Percentiles rank a stretch among this genome's conserved stretches.
Evolutionary conservation across 75 land plant genomes (phyloP).

Genomic region (Sequoiadendron giganteum): DNA sequence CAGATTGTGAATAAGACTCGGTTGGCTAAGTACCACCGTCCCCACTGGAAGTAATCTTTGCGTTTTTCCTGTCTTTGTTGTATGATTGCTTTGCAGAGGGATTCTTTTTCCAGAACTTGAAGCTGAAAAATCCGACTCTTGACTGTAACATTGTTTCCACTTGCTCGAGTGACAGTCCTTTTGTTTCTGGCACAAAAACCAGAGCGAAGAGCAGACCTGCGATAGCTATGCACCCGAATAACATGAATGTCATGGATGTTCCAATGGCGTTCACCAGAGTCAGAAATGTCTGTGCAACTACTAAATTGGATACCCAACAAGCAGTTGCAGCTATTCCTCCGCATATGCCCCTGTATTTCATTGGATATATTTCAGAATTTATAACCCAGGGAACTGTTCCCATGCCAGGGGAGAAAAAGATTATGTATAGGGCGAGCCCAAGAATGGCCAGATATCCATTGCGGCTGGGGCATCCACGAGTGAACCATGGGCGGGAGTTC

Average conservation of each 20-base stretch:
- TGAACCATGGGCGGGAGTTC: slow-evolving; percentile 48
- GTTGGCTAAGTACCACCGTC: too few relatives aligned
- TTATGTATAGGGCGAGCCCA: slow-evolving; percentile 52
- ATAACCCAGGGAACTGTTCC: slow-evolving; percentile 89
- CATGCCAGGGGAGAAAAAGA: slow-evolving; percentile 72
- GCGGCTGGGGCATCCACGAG: slow-evolving; percentile 70
- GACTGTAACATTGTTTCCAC: slow-evolving; percentile 72
- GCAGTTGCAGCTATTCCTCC: slow-evolving; percentile 81
- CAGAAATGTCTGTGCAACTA: slow-evolving; percentile 74
- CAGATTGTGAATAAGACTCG: too few relatives aligned
- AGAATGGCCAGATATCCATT: slow-evolving; percentile 71
- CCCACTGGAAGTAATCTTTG: too few relatives aligned
- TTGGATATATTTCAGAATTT: slow-evolving; percentile 87
- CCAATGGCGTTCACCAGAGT: slow-evolving; percentile 64
- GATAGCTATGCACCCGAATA: slow-evolving; percentile 59
- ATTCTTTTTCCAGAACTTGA: slow-evolving; percentile 8
- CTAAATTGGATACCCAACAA: slow-evolving; percentile 78
- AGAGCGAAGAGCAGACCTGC: slow-evolving; percentile 68
- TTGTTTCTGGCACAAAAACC: slow-evolving; percentile 76
- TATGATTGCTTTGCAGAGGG: neutral
- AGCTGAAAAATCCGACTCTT: slow-evolving; percentile 32
- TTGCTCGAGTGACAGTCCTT: slow-evolving; percentile 73
- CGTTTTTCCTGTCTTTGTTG: too few relatives aligned
- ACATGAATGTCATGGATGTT: slow-evolving; percentile 63
- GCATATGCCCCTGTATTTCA: slow-evolving; percentile 72